These are phyloP conservation scores for Hemisphaericaspora nanyangensis DNA, from an alignment of 805 yeast genomes.

Conservation along the genomic window DNA sequence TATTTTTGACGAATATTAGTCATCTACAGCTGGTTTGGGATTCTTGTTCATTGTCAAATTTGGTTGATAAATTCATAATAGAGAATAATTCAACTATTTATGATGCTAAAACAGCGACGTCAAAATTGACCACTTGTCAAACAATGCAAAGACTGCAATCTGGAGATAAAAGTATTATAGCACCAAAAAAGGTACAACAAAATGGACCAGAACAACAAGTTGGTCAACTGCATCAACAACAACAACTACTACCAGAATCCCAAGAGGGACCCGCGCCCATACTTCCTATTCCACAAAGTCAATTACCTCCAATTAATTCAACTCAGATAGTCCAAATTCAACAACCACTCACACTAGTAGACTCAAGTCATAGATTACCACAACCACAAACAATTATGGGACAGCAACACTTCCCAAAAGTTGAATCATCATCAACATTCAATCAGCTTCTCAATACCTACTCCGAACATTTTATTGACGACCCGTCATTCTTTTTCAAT, in stretches of 20 bases:
- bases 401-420: not conserved
- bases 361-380: not conserved
- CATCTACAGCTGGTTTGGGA: conserved; percentile 3
- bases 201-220: too few relatives aligned
- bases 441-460: not conserved
- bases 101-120: conserved; percentile 1
- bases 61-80: conserved; percentile 11
- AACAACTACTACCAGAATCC: too few relatives aligned
- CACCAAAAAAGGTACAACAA: too few relatives aligned
- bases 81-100: conserved; percentile 4
- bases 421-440: not conserved
- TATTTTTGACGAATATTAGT: not conserved
- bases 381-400: not conserved
- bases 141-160: not conserved
- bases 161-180: too few relatives aligned
- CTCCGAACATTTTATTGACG: conserved; percentile 8
- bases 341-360: not conserved
- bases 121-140: too few relatives aligned
- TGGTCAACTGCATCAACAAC: too few relatives aligned
- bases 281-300: too few relatives aligned
- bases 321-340: not conserved
- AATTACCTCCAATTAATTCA: too few relatives aligned
- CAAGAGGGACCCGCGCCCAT: too few relatives aligned
- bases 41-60: not conserved
- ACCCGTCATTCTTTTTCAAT: conserved; percentile 13